phyloP scores from a whole-genome alignment of 495 filamentous ascomycete species.

The Evansstolkia leycettana region DNA sequence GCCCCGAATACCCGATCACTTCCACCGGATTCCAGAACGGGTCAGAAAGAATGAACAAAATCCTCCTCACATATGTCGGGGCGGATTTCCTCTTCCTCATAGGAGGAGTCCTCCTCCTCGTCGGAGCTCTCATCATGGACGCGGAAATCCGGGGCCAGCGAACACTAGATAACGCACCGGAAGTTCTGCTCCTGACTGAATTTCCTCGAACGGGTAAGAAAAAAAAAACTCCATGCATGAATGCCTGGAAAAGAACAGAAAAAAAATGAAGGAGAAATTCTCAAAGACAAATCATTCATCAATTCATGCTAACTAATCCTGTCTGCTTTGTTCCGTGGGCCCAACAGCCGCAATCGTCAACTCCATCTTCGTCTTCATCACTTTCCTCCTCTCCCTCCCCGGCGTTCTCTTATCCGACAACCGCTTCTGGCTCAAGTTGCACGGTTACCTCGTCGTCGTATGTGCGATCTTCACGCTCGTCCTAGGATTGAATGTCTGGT shows the following conservation, averaged over 20 bases:
- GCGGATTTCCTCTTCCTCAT: slow-evolving; percentile 48
- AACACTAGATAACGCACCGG: slow-evolving; percentile 44
- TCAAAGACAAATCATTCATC: too few species aligned
- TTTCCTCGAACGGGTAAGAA: slow-evolving; percentile 50
- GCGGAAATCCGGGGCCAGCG: slow-evolving; percentile 27
- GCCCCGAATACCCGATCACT: too few species aligned
- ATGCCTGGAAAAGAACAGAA: too few species aligned
- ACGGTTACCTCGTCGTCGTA: slow-evolving; percentile 45
- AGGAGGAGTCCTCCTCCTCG: slow-evolving; percentile 50
- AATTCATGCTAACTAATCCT: too few species aligned
- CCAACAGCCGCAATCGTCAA: slow-evolving; percentile 60
- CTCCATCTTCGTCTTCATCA: slow-evolving; percentile 49
- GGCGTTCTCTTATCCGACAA: slow-evolving; percentile 20
- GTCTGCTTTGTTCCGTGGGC: too few species aligned
- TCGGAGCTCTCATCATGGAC: slow-evolving; percentile 47
- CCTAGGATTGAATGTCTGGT: slow-evolving; percentile 57
- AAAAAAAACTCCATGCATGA: too few species aligned
- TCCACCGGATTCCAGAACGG: too few species aligned
- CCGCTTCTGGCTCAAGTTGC: slow-evolving; percentile 29
- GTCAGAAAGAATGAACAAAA: slow-evolving; percentile 26
- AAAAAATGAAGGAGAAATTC: too few species aligned
- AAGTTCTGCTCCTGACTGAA: slow-evolving; percentile 46
- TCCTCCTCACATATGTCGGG: slow-evolving; percentile 43
- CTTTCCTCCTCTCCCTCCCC: slow-evolving; percentile 26
- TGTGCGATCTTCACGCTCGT: slow-evolving; percentile 51